Base-by-base conservation (phyloP, 805 yeast genomes). In the Lipomyces yamadae region DNA sequence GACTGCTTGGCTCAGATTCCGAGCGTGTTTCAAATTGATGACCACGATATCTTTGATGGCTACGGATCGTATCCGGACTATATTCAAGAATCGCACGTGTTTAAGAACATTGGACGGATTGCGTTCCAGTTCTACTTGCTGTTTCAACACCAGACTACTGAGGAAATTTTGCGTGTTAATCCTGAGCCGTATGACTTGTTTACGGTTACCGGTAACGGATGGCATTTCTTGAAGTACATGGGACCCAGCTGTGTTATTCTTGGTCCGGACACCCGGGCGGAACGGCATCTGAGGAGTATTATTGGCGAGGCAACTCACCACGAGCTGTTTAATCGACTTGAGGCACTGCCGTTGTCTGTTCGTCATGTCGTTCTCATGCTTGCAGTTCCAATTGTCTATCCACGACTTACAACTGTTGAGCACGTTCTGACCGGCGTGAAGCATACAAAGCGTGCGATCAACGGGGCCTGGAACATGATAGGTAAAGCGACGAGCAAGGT, bases 11-110 rank as follows among this genome's bases (percentile, higher is more conserved):
- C 96, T 0, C 86, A 86, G 58, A 93, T 94, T 69, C 98, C 99
- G 4, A 84, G 89, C 45, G 82, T 94, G 63, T 94, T 93, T 77
- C 85, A 94, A 39, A 93, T 81, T 78, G 99, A 94, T 77, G 99
- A 94, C 77, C 99, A 94, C 78, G 98, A 95, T 77, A 91, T 94
- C 61, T 93, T 95, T 72, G 99, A 94, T 76, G 99, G 98, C 2
- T 94, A 86, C 78, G 99, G 98, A 1, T 90, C 97, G 0, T 94
- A 94, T 77, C 81, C 83, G 59, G 90, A 92, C 71, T 64, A 77
- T 0, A 91, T 97, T 42, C 92, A 92, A 97, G 73, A 73, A 2
- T 85, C 86, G 52, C 87, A 86, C 0, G 84, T 91, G 7, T 91
- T 94, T 76, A 76, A 78, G 64, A 85, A 88, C 11, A 83, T 94